Conservation (phyloP, 164 flowering plant species). For the Echeveria elegans region DNA sequence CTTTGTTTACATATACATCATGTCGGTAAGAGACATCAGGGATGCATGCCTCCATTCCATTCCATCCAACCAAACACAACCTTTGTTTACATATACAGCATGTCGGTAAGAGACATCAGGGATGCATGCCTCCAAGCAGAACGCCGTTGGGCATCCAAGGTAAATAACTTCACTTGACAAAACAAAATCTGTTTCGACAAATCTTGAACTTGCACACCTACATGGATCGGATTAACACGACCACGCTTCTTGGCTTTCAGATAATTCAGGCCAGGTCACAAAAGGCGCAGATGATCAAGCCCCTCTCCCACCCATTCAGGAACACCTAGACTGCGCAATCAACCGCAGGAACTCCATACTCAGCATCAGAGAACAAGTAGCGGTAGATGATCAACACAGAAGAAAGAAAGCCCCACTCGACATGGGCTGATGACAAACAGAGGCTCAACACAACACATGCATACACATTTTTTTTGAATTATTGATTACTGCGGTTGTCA, state of each 20-base stretch:
- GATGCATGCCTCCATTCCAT: conserved; percentile 91
- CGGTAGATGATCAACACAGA: neutral
- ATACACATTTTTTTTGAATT: neutral
- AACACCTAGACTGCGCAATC: conserved; percentile 60
- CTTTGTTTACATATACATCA: conserved; percentile 35
- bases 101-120: conserved; percentile 91
- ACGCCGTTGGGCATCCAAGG: conserved; percentile 61
- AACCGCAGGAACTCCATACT: conserved; percentile 34
- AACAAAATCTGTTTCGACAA: too few species aligned
- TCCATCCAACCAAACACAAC: too few species aligned
- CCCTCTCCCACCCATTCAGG: conserved; percentile 63
- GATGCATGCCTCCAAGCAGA: conserved; percentile 95
- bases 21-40: conserved; percentile 91
- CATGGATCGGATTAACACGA: neutral
- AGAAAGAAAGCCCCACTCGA: conserved; percentile 3
- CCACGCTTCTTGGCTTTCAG: conserved; percentile 21
- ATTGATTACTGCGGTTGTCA: neutral
- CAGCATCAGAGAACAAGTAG: conserved; percentile 18
- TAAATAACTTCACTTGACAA: neutral
- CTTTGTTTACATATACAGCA: conserved; percentile 37
- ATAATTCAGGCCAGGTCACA: conserved; percentile 62
- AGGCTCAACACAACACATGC: neutral
- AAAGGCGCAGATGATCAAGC: conserved; percentile 26
- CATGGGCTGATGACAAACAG: neutral
- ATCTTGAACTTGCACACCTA: neutral